Conservation (phyloP, 495 filamentous ascomycete genomes). For the Neohortaea acidophila region DNA sequence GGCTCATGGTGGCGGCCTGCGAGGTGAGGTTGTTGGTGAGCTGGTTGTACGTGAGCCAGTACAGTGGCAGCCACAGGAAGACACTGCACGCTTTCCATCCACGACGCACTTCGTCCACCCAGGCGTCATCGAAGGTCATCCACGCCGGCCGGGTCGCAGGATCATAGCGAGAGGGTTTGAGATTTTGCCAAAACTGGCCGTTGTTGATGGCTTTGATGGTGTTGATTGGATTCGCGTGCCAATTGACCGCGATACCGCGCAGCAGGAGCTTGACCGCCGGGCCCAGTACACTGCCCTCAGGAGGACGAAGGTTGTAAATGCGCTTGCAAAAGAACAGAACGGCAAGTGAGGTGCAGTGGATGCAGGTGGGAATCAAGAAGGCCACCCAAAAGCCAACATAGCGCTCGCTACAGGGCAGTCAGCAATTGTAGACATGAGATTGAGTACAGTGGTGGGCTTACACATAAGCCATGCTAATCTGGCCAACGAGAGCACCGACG, state of each 20-base stretch:
- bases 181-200: slow-evolving; percentile 17
- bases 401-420: too few species aligned
- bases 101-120: slow-evolving; percentile 23
- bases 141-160: slow-evolving; percentile 5
- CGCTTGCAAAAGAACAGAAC: slow-evolving; percentile 41
- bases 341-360: slow-evolving; percentile 40
- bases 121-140: slow-evolving; percentile 21
- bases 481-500: slow-evolving; percentile 46
- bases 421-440: too few species aligned
- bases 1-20: slow-evolving; percentile 17
- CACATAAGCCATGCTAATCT: slow-evolving; percentile 48
- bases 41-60: slow-evolving; percentile 41
- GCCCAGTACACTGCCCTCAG: slow-evolving; percentile 45
- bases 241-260: background rate
- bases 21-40: slow-evolving; percentile 44
- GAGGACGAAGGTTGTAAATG: slow-evolving; percentile 43
- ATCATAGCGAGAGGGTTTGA: slow-evolving; percentile 15
- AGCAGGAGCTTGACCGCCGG: background rate
- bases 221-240: slow-evolving; percentile 3
- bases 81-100: slow-evolving; percentile 36
- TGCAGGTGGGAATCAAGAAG: slow-evolving; percentile 52
- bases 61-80: slow-evolving; percentile 37
- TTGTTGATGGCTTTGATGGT: slow-evolving; percentile 12
- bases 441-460: too few species aligned
- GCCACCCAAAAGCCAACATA: slow-evolving; percentile 57